Conservation (phyloP, 2,329 filamentous ascomycete genomes). For the Phialemonium atrogriseum region DNA sequence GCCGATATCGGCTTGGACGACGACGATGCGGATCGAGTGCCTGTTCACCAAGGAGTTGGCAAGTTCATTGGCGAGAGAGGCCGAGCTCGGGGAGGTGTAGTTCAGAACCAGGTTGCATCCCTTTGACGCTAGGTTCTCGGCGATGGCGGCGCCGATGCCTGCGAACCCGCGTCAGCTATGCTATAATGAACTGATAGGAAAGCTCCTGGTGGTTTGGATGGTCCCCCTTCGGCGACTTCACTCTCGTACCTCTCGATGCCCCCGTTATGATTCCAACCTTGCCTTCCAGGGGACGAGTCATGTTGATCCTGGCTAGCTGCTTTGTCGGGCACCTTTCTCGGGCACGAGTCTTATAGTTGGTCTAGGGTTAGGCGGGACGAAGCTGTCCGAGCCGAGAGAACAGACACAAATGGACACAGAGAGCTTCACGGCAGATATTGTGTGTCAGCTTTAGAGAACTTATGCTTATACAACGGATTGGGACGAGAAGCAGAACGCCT, state of each 20-base stretch:
- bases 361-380: no score
- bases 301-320: slow-evolving; percentile 12
- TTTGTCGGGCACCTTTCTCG: no score
- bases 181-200: not conserved
- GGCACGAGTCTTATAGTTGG: no score
- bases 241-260: slow-evolving; percentile 60
- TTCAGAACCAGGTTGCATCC: slow-evolving; percentile 62
- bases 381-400: no score
- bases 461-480: no score
- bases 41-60: slow-evolving; percentile 46
- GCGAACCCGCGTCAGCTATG: no score
- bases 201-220: no score
- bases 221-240: no score
- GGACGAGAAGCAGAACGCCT: no score
- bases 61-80: slow-evolving; percentile 46
- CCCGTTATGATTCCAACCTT: slow-evolving; percentile 76
- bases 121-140: slow-evolving; percentile 63
- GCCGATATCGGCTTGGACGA: slow-evolving; percentile 65
- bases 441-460: no score
- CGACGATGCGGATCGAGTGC: slow-evolving; percentile 51
- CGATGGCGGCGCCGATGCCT: slow-evolving; percentile 63
- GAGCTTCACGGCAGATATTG: no score
- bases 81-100: slow-evolving; percentile 47
- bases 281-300: slow-evolving; percentile 50
- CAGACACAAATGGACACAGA: no score